Base-by-base conservation (phyloP, 495 filamentous ascomycete species). In the Diplogelasinospora grovesii region DNA sequence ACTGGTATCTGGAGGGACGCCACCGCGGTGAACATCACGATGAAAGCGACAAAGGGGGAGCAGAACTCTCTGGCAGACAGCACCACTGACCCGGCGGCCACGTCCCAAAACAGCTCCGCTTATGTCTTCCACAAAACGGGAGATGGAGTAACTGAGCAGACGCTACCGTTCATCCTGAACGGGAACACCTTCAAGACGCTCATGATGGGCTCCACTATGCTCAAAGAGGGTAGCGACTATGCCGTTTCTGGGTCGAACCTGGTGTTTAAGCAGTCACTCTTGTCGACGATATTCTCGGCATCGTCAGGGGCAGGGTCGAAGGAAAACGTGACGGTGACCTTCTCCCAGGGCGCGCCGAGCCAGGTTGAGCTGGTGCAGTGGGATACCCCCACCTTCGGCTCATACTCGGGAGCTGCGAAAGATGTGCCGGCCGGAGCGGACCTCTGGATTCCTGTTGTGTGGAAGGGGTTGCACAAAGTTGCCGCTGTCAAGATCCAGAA, bases 71-170 rank as follows among this genome's bases (percentile, higher is more conserved):
- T 81, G 1, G 60, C 75, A 1, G 69, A 73, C 29, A 75, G 70
- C 43, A 78, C 74, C 0, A 61, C 54, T 3, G 75, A 79, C 42
- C 46, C 53, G 9, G 49, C 50, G 10, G 68, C 66, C 0, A 63
- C 66, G 0, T 59, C 46, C 4, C 75, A 79, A 44, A 53, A 22
- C 6, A 69, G 64, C 9, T 71, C 71, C 8, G 69, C 78, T 2
- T 77, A 73, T 44, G 54, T 78, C 21, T 78, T 75, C 48, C 71
- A 78, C 46, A 67, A 71, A 46, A 62, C 63, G 5, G 70, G 74
- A n/a, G 63, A 59, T 18, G 33, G 53, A 0, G 63, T 78, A 5
- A 50, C 55, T 0, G 65, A 61, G 4, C 56, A 66, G 38, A 63
- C 48, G 9, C 50, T 75, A 6, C 59, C 68, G 1, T 73, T 77